Evolutionary conservation across 2,329 filamentous ascomycete genomes (phyloP).

Genomic region (Botryotinia narcissicola): DNA sequence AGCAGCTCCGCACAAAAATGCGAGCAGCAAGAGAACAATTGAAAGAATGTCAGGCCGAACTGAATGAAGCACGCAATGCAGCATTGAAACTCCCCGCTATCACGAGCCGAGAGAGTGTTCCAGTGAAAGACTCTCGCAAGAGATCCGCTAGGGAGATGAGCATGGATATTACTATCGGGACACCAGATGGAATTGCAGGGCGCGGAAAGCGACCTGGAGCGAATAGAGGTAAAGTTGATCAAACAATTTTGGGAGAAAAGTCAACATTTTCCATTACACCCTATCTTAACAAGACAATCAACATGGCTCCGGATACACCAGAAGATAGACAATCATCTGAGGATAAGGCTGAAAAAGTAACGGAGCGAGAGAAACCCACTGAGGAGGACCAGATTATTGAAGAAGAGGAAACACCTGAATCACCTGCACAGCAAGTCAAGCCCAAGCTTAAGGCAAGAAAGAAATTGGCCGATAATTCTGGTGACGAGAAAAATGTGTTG

Average conservation of each 20-base stretch:
- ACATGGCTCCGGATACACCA: constrained; percentile 46
- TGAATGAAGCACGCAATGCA: constrained; percentile 40
- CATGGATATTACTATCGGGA: constrained; percentile 48
- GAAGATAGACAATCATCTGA: constrained; percentile 12
- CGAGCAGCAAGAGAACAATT: constrained; percentile 69
- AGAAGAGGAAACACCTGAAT: constrained; percentile 8
- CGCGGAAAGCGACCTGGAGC: constrained; percentile 44
- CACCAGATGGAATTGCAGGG: constrained; percentile 47
- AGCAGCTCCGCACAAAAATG: constrained; percentile 44
- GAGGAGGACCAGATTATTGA: constrained; percentile 18
- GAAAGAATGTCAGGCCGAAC: constrained; percentile 57
- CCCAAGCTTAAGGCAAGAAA: constrained; percentile 28
- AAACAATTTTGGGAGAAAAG: constrained; percentile 72
- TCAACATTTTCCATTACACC: constrained; percentile 93
- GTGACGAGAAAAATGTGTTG: constrained; percentile 43
- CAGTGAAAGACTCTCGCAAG: constrained; percentile 40
- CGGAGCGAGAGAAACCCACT: constrained; percentile 19
- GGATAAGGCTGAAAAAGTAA: constrained; percentile 15
- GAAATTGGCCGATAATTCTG: constrained; percentile 28
- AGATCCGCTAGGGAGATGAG: constrained; percentile 45
- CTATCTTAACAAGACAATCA: constrained; percentile 76
- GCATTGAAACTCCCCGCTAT: constrained; percentile 26
- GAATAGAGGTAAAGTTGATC: constrained; percentile 58
- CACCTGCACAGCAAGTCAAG: constrained; percentile 11
- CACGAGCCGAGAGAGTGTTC: constrained; percentile 26